Evolutionary conservation across 192 early-diverging fungal species (phyloP).

Genomic region (Chytriomyces sp.): DNA sequence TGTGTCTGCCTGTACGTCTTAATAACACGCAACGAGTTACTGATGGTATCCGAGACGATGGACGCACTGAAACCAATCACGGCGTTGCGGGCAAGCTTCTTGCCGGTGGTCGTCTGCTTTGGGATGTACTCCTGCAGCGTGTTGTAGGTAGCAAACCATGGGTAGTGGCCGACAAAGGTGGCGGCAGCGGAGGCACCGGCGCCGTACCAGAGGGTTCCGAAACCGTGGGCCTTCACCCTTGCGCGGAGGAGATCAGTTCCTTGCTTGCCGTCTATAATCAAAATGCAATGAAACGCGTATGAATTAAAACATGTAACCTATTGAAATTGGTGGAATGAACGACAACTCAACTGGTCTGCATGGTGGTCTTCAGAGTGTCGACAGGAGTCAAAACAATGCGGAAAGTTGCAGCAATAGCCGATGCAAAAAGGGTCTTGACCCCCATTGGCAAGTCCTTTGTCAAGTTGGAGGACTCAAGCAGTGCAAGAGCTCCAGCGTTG

Average conservation of each 20-base stretch:
- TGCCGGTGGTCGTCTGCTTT: constrained; percentile 33
- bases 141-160: constrained; percentile 46
- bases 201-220: constrained; percentile 48
- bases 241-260: constrained; percentile 33
- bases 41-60: constrained; percentile 38
- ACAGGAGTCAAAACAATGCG: constrained; percentile 46
- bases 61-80: constrained; percentile 47
- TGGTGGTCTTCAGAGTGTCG: constrained; percentile 50
- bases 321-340: background rate
- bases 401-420: constrained; percentile 43
- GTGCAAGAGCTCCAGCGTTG: constrained; percentile 46
- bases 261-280: constrained; percentile 10
- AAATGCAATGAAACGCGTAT: background rate
- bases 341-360: constrained; percentile 38
- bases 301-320: background rate
- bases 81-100: constrained; percentile 43
- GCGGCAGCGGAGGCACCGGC: constrained; percentile 40
- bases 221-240: constrained; percentile 35
- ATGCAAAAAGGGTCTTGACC: constrained; percentile 39
- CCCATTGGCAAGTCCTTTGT: constrained; percentile 38
- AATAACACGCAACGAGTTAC: constrained; percentile 49
- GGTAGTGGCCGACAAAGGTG: constrained; percentile 52
- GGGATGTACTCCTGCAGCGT: constrained; percentile 42
- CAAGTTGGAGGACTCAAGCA: constrained; percentile 32
- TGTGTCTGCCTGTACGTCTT: constrained; percentile 49